Conservation (phyloP, 2,329 filamentous ascomycete genomes). For the Orbilia brochopaga region DNA sequence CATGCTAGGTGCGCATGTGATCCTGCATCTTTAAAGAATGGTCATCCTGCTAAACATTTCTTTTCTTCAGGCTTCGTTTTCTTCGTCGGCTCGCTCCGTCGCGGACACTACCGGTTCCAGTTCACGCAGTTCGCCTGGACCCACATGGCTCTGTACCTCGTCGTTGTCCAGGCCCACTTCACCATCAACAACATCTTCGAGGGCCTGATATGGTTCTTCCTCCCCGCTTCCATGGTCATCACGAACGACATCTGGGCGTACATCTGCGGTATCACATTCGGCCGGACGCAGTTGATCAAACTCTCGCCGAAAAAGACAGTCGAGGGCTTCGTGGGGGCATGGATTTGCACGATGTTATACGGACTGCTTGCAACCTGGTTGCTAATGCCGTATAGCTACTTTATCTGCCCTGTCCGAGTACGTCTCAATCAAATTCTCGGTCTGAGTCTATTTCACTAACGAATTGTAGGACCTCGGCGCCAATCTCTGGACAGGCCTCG, state of each 20-base stretch:
- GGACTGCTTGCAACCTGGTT: conserved; percentile 81
- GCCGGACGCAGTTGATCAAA: conserved; percentile 94
- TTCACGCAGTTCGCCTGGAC: conserved; percentile 99
- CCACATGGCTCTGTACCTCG: conserved; percentile 97
- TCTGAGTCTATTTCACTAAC: neutral
- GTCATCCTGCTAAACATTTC: neutral
- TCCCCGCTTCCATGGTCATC: conserved; percentile 92
- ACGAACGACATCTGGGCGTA: conserved; percentile 99
- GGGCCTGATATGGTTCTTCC: conserved; percentile 99
- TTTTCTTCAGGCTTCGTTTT: conserved; percentile 81
- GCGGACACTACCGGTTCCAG: conserved; percentile 96
- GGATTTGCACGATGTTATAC: conserved; percentile 91
- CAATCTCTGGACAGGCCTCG: conserved; percentile 86
- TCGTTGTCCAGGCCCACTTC: conserved; percentile 97
- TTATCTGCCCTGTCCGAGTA: conserved; percentile 93
- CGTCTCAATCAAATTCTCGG: neutral
- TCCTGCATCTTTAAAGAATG: neutral
- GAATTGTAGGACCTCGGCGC: conserved; percentile 75
- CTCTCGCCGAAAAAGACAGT: conserved; percentile 99
- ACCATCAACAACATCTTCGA: conserved; percentile 99
- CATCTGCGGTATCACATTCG: conserved; percentile 95
- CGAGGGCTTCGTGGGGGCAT: conserved; percentile 94
- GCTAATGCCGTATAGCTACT: conserved; percentile 90
- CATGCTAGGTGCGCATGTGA: conserved; percentile 75
- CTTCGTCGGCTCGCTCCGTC: conserved; percentile 92